Conservation (phyloP, 75 land plant species). For the Pinus taeda region DNA sequence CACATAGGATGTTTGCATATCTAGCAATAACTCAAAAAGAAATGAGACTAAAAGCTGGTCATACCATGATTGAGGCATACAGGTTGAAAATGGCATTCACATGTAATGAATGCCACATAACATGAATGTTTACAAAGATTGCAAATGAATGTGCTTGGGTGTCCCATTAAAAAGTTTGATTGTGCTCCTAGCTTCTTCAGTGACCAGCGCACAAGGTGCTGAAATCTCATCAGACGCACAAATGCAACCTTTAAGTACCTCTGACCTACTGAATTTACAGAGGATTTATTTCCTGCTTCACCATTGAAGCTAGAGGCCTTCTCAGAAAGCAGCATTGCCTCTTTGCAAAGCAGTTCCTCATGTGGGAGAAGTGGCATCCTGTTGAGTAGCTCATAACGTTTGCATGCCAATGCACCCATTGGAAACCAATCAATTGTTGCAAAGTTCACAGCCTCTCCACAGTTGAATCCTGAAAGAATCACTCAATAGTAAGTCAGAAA, state of each 20-base stretch:
- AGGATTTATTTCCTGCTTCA: slow-evolving; percentile 12
- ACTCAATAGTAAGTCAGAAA: not conserved
- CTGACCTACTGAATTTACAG: slow-evolving; percentile 24
- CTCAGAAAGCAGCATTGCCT: slow-evolving; percentile 53
- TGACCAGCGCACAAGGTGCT: slow-evolving; percentile 57
- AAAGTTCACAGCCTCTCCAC: slow-evolving; percentile 98
- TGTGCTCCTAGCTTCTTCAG: slow-evolving; percentile 49
- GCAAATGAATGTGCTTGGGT: slow-evolving; percentile 45
- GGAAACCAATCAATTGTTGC: slow-evolving; percentile 93
- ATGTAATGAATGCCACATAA: slow-evolving; percentile 63
- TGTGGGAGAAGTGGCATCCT: slow-evolving; percentile 79
- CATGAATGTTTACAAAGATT: slow-evolving; percentile 79
- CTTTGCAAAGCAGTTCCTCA: slow-evolving; percentile 88
- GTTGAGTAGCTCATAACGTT: slow-evolving; percentile 75
- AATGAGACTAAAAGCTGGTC: not conserved
- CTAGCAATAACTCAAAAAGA: too few species aligned
- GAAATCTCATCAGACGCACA: slow-evolving; percentile 66
- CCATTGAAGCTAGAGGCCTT: slow-evolving; percentile 8
- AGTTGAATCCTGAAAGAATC: slow-evolving; percentile 72
- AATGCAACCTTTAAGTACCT: slow-evolving; percentile 61
- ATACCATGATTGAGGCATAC: slow-evolving; percentile 89
- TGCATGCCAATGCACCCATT: slow-evolving; percentile 79
- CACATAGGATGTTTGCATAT: too few species aligned
- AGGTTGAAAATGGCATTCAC: slow-evolving; percentile 53
- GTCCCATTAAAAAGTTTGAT: slow-evolving; percentile 8